These are phyloP conservation scores for Kazachstania psychrophila DNA, from an alignment of 805 yeast genomes.

Conservation along the genomic window DNA sequence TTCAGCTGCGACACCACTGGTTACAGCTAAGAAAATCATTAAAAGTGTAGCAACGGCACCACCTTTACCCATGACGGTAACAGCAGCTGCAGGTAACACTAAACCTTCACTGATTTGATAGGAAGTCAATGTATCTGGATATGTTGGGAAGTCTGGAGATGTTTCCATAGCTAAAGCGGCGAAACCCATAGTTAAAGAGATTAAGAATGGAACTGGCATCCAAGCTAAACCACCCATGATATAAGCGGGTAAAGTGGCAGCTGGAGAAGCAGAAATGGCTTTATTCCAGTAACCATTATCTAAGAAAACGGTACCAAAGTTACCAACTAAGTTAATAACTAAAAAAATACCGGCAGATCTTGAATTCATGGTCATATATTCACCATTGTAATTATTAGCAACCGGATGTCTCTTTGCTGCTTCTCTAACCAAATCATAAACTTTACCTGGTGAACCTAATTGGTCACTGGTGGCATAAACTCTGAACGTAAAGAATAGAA, in stretches of 20 bases:
- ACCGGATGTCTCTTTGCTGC: conserved; percentile 57
- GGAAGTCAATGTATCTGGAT: conserved; percentile 54
- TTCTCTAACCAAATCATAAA: conserved; percentile 63
- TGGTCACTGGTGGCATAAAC: conserved; percentile 60
- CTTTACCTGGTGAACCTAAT: conserved; percentile 74
- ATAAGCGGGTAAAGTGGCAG: conserved; percentile 79
- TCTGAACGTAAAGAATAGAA: conserved; percentile 72
- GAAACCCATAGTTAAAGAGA: conserved; percentile 81
- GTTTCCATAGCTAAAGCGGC: conserved; percentile 68
- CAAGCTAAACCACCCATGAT: conserved; percentile 82
- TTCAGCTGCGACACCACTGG: conserved; percentile 88
- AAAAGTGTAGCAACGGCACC: conserved; percentile 80
- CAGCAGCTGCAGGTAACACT: conserved; percentile 60
- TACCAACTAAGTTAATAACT: conserved; percentile 81
- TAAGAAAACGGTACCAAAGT: conserved; percentile 79
- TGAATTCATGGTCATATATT: conserved; percentile 81
- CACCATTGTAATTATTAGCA: conserved; percentile 74
- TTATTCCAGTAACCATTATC: conserved; percentile 87
- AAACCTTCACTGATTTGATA: conserved; percentile 76
- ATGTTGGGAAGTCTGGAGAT: conserved; percentile 68
- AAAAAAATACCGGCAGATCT: conserved; percentile 81
- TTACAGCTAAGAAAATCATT: conserved; percentile 83
- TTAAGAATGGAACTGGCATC: conserved; percentile 82
- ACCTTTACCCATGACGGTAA: conserved; percentile 73
- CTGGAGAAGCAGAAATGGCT: conserved; percentile 79